Conservation (phyloP, 805 yeast genomes). For the Candida railenensis region DNA sequence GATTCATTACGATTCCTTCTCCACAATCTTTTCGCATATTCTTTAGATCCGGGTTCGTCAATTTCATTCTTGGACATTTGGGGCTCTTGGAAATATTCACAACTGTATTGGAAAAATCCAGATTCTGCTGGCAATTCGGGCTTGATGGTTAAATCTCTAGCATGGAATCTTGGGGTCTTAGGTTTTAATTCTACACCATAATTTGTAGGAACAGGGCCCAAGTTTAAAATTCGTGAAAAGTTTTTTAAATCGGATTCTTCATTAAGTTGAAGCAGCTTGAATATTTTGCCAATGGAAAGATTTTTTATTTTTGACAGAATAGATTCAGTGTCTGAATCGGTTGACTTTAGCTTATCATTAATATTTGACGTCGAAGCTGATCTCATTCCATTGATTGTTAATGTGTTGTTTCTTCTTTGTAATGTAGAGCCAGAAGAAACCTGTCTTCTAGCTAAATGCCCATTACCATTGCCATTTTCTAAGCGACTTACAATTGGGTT, state of each 20-base stretch:
- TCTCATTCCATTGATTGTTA: conserved; percentile 29
- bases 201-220: conserved; percentile 32
- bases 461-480: conserved; percentile 14
- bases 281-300: conserved; percentile 32
- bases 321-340: conserved; percentile 25
- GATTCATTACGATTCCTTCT: conserved; percentile 84
- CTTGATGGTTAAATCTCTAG: conserved; percentile 28
- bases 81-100: conserved; percentile 95
- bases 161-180: conserved; percentile 52
- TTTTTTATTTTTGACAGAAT: conserved; percentile 32
- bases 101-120: conserved; percentile 68
- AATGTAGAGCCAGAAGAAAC: conserved; percentile 21
- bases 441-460: conserved; percentile 15
- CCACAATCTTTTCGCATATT: conserved; percentile 82
- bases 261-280: conserved; percentile 37
- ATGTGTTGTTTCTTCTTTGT: conserved; percentile 22
- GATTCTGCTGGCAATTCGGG: conserved; percentile 57
- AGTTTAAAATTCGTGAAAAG: conserved; percentile 33
- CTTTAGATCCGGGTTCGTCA: conserved; percentile 91
- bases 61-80: conserved; percentile 82
- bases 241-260: conserved; percentile 41
- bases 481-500: conserved; percentile 37
- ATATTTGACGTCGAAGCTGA: conserved; percentile 24
- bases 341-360: conserved; percentile 14
- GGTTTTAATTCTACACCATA: conserved; percentile 52